Evolutionary conservation across 1,284 basidiomycete genomes (phyloP).

Genomic region (Schizopora paradoxa): DNA sequence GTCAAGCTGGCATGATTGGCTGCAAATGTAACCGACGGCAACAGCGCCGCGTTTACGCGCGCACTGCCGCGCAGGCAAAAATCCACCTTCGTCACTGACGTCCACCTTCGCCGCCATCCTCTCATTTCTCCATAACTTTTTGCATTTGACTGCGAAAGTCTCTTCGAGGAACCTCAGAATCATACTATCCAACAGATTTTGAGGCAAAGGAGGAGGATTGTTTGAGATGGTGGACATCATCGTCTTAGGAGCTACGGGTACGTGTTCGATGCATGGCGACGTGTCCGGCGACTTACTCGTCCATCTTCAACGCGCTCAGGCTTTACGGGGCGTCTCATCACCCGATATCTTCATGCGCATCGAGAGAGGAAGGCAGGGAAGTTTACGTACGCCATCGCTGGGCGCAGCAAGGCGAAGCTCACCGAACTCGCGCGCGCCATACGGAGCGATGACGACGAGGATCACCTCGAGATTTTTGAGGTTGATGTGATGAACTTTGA

Average conservation of each 20-base stretch:
- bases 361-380: constrained; percentile 40
- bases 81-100: too few relatives aligned
- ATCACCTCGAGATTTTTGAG: constrained; percentile 38
- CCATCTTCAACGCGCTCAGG: neutral
- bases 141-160: too few relatives aligned
- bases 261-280: too few relatives aligned
- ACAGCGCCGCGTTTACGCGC: too few relatives aligned
- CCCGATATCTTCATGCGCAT: constrained; percentile 55
- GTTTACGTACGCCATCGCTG: constrained; percentile 59
- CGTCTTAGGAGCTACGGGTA: constrained; percentile 58
- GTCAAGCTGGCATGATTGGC: too few relatives aligned
- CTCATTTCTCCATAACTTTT: too few relatives aligned
- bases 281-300: constrained; percentile 16
- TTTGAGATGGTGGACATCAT: constrained; percentile 57
- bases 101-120: too few relatives aligned
- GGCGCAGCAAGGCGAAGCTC: constrained; percentile 53
- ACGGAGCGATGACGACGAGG: constrained; percentile 30
- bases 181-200: too few relatives aligned
- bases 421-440: constrained; percentile 39
- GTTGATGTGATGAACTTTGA: constrained; percentile 46
- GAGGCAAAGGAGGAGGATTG: too few relatives aligned
- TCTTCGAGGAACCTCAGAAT: too few relatives aligned
- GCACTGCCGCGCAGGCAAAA: too few relatives aligned
- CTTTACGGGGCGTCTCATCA: constrained; percentile 61
- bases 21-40: too few relatives aligned